A percentile compares a stretch with the other conserved stretches of the same genome.
These are phyloP conservation scores for Silene vulgaris DNA, from an alignment of 179 eudicot genomes.

Conservation along the genomic window DNA sequence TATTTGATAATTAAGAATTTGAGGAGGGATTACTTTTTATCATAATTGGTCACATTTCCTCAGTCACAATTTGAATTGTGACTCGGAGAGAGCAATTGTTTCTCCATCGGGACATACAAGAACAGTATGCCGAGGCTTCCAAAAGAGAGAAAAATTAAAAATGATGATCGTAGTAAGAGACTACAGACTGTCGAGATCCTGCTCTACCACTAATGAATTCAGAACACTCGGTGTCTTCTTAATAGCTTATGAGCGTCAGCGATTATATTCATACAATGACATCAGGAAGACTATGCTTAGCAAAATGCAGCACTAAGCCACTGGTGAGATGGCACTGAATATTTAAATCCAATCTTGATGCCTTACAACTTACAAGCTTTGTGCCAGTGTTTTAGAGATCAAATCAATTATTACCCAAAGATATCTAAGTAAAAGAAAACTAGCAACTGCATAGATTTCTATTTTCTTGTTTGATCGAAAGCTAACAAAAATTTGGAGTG, in stretches of 20 bases:
- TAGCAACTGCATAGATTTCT: background rate
- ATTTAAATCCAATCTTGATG: background rate
- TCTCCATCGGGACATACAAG: background rate
- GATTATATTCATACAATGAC: background rate
- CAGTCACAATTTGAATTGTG: too few relatives aligned
- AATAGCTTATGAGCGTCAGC: background rate
- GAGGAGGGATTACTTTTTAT: too few relatives aligned
- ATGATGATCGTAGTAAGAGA: background rate
- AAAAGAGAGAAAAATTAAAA: background rate
- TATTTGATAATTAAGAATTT: too few relatives aligned
- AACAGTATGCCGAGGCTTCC: background rate
- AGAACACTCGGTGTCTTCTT: background rate
- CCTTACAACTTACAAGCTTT: background rate
- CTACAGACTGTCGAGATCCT: background rate
- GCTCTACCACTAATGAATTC: conserved; percentile 4
- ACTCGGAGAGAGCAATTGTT: too few relatives aligned
- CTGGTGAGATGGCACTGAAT: background rate
- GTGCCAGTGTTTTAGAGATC: background rate
- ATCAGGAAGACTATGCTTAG: background rate
- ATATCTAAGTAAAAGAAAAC: background rate
- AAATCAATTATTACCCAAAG: background rate
- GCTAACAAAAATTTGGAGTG: background rate
- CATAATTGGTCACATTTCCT: too few relatives aligned
- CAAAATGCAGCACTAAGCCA: conserved; percentile 9
- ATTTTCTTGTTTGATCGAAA: background rate